Conservation (phyloP, 2,329 filamentous ascomycete genomes). For the Clonostachys byssicola region DNA sequence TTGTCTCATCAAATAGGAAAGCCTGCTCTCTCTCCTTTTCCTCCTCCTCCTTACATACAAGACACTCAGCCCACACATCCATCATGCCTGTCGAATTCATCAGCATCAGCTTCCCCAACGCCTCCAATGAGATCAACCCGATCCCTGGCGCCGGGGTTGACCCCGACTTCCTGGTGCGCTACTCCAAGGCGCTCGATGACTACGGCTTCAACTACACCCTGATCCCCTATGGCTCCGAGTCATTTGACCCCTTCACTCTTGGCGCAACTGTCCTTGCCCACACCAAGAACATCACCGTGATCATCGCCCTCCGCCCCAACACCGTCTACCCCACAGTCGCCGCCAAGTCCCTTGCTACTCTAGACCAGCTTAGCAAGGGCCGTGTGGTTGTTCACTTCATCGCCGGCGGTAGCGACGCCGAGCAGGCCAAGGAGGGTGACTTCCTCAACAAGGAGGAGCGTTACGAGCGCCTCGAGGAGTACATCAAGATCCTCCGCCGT, state of each 20-base stretch:
- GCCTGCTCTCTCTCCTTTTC: no score
- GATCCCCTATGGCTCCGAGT: slow-evolving; percentile 52
- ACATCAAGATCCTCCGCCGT: slow-evolving; percentile 55
- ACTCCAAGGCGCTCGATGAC: slow-evolving; percentile 53
- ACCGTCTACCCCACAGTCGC: slow-evolving; percentile 58
- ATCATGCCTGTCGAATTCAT: slow-evolving; percentile 47
- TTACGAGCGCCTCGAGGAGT: slow-evolving; percentile 55
- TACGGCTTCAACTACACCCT: slow-evolving; percentile 60
- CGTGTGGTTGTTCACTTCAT: slow-evolving; percentile 61
- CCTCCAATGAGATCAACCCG: slow-evolving; percentile 50
- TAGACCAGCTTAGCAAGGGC: slow-evolving; percentile 54
- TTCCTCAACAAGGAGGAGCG: slow-evolving; percentile 53
- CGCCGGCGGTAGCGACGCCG: slow-evolving; percentile 54
- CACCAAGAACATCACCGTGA: slow-evolving; percentile 56
- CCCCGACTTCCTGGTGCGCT: slow-evolving; percentile 49
- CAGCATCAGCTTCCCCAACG: slow-evolving; percentile 51
- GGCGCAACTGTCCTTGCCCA: slow-evolving; percentile 52
- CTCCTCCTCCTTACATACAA: no score
- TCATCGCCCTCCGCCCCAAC: slow-evolving; percentile 56
- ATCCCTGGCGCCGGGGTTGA: slow-evolving; percentile 48
- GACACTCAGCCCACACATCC: no score
- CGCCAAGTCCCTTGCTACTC: slow-evolving; percentile 56
- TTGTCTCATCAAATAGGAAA: no score
- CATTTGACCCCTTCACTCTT: slow-evolving; percentile 38
- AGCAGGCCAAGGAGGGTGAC: slow-evolving; percentile 57